phyloP scores from a whole-genome alignment of 2,329 filamentous ascomycete genomes.

The Diaporthe humulicola region DNA sequence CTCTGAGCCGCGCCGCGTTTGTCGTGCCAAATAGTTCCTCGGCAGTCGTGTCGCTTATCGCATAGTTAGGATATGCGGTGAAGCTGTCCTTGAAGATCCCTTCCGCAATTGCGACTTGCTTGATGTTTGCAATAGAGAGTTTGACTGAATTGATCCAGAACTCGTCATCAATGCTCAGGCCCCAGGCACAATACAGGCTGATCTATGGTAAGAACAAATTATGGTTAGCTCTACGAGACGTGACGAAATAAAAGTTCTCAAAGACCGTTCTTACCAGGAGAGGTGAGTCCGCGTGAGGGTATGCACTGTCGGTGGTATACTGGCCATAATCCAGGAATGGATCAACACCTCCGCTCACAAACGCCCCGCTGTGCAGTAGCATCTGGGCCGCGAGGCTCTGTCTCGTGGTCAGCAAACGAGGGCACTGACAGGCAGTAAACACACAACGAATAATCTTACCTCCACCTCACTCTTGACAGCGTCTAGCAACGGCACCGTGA shows the following conservation, averaged over 20 bases:
- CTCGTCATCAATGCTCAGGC: constrained; percentile 42
- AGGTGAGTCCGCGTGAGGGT: constrained; percentile 47
- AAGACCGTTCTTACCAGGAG: constrained; percentile 40
- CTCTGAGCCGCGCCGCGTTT: constrained; percentile 42
- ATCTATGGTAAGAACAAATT: constrained; percentile 40
- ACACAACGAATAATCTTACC: constrained; percentile 22
- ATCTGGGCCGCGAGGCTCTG: constrained; percentile 1
- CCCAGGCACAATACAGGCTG: constrained; percentile 48
- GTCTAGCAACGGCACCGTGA: constrained; percentile 43
- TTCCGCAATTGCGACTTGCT: constrained; percentile 46
- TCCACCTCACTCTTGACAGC: constrained; percentile 44
- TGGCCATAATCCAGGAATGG: constrained; percentile 48
- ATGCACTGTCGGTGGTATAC: constrained; percentile 48
- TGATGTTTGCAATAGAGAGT: constrained; percentile 43
- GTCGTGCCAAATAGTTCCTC: constrained; percentile 42
- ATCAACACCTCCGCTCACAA: constrained; percentile 47
- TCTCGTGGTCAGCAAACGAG: not conserved
- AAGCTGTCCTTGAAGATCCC: constrained; percentile 45
- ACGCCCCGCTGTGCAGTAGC: constrained; percentile 40
- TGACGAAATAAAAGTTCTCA: no score
- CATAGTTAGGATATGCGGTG: constrained; percentile 47
- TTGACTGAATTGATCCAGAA: constrained; percentile 46
- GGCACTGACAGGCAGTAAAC: not conserved
- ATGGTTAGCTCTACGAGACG: not conserved
- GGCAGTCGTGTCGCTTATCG: constrained; percentile 40